Base-by-base conservation (phyloP, 2,329 filamentous ascomycete genomes). In the Biscogniauxia sp. region DNA sequence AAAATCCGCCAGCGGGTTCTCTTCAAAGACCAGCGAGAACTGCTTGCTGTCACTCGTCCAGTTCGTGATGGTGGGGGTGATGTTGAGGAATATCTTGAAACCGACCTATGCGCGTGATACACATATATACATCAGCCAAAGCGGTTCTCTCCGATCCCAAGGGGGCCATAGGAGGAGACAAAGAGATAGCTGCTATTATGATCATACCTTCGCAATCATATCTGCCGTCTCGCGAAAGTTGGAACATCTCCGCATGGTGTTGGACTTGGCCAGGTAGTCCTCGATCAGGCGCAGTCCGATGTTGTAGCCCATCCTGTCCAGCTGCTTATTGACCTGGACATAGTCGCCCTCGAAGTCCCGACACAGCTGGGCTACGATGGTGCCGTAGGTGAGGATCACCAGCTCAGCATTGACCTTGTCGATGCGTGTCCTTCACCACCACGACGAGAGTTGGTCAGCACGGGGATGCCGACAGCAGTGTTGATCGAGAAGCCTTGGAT, bases 241-340 rank as follows among this genome's bases (percentile, higher is more conserved):
- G 69, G 87, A 84, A 77, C 95, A 99, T 66, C 93, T 85, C 69
- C 92, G 91, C 84, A 89, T 89, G 1, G 91, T 92, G 69, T 92
- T 94, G 5, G 93, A 95, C 77, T 97, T 98, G 70, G 95, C 95
- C 19, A 99, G 87, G 72, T 97, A 99, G 78, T 99, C 95, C 71
- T 99, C 95, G 69, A 99, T 97, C 67, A 99, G 79, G 45, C 95
- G 91, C 72, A 98, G 83, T 26, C 95, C 95, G 66, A 99, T 99
- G 72, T 98, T 98, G 80, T 98, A 97, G 58, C 95, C 95, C 95
- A 99, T 99, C 79, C 94, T 96, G 74, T 99, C 95, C 52, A 99
- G 84, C 76, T 99, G 95, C 76, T 94, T 93, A 80, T 99, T 99
- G 74, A 99, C 94, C 75, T 98, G 93, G 56, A 86, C 82, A 74